Base-by-base conservation (phyloP, 2,329 filamentous ascomycete species). In the Trichoderma hamatum region DNA sequence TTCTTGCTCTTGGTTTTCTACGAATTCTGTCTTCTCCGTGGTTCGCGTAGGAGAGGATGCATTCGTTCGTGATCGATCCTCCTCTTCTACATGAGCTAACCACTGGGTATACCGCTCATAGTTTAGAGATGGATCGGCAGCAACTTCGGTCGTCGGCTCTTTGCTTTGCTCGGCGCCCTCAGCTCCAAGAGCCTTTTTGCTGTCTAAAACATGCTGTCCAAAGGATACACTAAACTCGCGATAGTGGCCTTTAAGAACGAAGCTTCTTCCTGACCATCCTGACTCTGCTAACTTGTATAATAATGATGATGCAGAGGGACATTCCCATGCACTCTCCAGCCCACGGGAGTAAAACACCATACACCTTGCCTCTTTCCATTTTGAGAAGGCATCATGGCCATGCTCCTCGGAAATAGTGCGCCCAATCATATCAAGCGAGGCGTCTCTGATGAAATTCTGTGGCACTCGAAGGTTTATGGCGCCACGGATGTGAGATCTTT, bases 221-320 rank as follows among this genome's bases (percentile, higher is more conserved):
- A 86, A 88, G 0, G 84, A 84, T 30, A 80, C 78, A 19, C 84
- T 85, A 70, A 88, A 88, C 71, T 88, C 85, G 58, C 81, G 80
- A 73, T 85, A 88, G 65, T 86, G 84, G 0, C 86, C 85, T 72
- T 87, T 87, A 39, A 88, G 79, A 9, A 88, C 78, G 72, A 87
- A 87, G 69, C 80, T 84, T 51, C 82, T 81, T 2, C 86, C 86
- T 0, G 72, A 70, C 86, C 86, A 88, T 26, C 82, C 83, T 71
- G 81, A 80, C 19, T 75, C 74, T 61, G 77, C 81, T 64, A 88
- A 79, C 70, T 84, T 85, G 49, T 80, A 75, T 24, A 81, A 74
- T 2, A 88, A 73, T 0, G 80, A 75, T 16, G 82, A 80, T 3
- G 85, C 84, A 2, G 82, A 75, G 0, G 85, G 85, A 49, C 84